Base-by-base conservation (phyloP, 2,329 filamentous ascomycete genomes). In the Fusarium oxysporum region DNA sequence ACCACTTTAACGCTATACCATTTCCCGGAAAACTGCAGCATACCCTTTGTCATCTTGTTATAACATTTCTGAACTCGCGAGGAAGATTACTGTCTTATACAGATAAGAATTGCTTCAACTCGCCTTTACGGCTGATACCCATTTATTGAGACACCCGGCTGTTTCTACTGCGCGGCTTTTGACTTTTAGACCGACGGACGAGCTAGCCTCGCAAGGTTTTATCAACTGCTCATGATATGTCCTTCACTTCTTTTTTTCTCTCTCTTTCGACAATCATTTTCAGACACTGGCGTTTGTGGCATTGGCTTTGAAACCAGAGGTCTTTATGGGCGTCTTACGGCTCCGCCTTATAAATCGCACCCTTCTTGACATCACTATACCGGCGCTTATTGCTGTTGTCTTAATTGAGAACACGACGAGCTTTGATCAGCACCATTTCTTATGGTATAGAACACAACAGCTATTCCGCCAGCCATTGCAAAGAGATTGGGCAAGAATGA, bases 21-120 rank as follows among this genome's bases (percentile, higher is more conserved):
- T 61, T 75, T 77, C 76, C 67, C 70, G 69, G 74, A 80, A 78
- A 72, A 77, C 70, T 78, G 77, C 79, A 80, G 77, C 80, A 82
- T 82, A 82, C 80, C 80, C 80, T 76, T 68, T 78, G 65, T 74
- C 72, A 75, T 78, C 74, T 73, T 71, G 56, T 70, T 68, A 63
- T 56, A 68, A 69, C 65, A 62, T 67, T 74, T 75, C 65, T 65
- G 60, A 69, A 69, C 60, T 66, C 47, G 56, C 51, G 61, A 70
- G 48, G 64, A 75, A 59, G 65, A 73, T 54, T 59, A 48, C 43
- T 53, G 57, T 53, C 25, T 21, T 68, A 54, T 28, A 40, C 40
- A 40, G 30, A 68, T 55, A 72, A 61, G 37, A 50, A 65, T 60
- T 55, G 41, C 56, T 55, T 62, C 60, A 35, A 72, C 68, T 62